A percentile compares a stretch with the other conserved stretches of the same genome.
Conservation (phyloP, 1,284 basidiomycete genomes). For the Dichomitus squalens region DNA sequence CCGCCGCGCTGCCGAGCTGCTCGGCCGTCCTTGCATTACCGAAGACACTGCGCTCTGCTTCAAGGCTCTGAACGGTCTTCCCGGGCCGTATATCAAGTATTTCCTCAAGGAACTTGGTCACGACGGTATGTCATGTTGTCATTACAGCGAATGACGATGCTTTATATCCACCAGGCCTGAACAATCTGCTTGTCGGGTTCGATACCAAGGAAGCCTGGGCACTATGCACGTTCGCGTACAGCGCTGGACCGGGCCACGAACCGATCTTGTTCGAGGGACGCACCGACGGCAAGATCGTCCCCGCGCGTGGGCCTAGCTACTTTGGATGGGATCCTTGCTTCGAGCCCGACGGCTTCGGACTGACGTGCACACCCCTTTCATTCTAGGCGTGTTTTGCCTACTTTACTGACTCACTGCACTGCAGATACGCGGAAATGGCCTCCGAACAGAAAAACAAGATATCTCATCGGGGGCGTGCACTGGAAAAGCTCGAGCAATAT, state of each 20-base stretch:
- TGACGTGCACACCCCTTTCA: conserved; percentile 61
- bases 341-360: conserved; percentile 72
- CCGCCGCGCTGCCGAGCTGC: conserved; percentile 78
- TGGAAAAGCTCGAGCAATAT: conserved; percentile 79
- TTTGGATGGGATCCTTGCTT: conserved; percentile 96
- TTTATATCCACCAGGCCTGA: conserved; percentile 62
- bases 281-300: conserved; percentile 89
- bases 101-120: conserved; percentile 84
- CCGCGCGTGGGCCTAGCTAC: conserved; percentile 72
- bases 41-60: conserved; percentile 97
- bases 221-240: conserved; percentile 96
- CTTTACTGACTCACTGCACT: not conserved
- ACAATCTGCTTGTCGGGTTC: conserved; percentile 87
- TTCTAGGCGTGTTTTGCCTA: no score
- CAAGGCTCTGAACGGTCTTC: conserved; percentile 86
- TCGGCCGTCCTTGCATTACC: conserved; percentile 89
- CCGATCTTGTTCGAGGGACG: conserved; percentile 91
- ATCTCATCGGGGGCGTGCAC: conserved; percentile 88
- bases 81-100: conserved; percentile 97
- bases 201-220: conserved; percentile 82
- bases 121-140: conserved; percentile 48
- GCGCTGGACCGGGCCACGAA: conserved; percentile 77
- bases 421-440: conserved; percentile 94
- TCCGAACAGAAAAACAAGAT: conserved; percentile 84
- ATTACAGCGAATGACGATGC: not conserved